These are phyloP conservation scores for Coemansia sp. DNA, from an alignment of 192 early-diverging fungal genomes.

Conservation along the genomic window DNA sequence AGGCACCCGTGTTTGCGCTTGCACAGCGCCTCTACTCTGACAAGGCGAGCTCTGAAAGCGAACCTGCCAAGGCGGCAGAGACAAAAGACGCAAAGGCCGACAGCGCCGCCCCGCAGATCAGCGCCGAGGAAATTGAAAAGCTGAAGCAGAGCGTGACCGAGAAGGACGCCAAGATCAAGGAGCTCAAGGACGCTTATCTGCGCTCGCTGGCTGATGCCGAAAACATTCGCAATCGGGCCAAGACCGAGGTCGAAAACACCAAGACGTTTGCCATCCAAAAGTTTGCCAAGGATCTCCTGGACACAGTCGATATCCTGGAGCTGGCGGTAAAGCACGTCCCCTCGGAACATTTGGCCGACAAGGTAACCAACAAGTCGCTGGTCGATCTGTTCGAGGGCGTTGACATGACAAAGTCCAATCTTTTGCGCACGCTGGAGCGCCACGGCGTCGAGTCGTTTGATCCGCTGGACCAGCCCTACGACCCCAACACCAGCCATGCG, in stretches of 20 bases:
- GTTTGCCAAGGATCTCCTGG: conserved; percentile 96
- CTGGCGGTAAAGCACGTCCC: conserved; percentile 91
- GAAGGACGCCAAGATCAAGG: conserved; percentile 54
- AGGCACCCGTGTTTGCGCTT: neutral
- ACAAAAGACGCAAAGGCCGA: neutral
- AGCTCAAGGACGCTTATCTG: conserved; percentile 78
- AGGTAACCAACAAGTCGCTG: conserved; percentile 60
- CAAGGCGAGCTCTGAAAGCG: conserved; percentile 4
- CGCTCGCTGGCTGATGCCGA: conserved; percentile 94
- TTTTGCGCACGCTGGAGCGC: conserved; percentile 82
- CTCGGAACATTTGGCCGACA: conserved; percentile 55
- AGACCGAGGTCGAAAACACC: conserved; percentile 78
- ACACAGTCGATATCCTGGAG: conserved; percentile 85
- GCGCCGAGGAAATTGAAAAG: conserved; percentile 31
- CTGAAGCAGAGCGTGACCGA: conserved; percentile 30
- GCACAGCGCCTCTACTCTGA: conserved; percentile 39
- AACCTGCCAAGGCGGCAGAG: neutral
- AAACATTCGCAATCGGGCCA: conserved; percentile 88
- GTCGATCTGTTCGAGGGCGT: conserved; percentile 86
- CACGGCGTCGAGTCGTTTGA: conserved; percentile 82
- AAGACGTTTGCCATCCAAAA: conserved; percentile 92
- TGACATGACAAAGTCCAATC: conserved; percentile 79
- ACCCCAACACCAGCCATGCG: conserved; percentile 93
- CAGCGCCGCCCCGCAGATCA: conserved; percentile 7
- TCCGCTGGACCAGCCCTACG: conserved; percentile 87